Evolutionary conservation across 2,329 filamentous ascomycete species (phyloP), one percentile per base, ranked within the genome.

Genomic region (Aspergillus fischeri): DNA sequence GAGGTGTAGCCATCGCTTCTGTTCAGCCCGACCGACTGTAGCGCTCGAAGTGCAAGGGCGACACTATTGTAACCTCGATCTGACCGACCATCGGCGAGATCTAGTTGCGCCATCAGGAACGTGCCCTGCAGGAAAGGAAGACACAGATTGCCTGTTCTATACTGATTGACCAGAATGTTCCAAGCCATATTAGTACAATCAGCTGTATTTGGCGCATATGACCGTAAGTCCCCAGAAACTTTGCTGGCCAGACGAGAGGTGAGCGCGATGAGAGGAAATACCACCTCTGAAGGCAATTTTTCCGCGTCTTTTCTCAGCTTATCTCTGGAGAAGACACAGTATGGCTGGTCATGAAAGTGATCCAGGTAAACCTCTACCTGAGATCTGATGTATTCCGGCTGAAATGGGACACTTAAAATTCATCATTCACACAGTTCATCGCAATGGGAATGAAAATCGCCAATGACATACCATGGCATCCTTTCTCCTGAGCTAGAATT

Each of bases 281-380:
- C 49, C 20, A 67, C 56, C 48, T 67, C 65, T 10, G 61, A 45
- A 9, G 64, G 59, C 3, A 67, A 56, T 8, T 48, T 58, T 2
- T 28, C 1, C 3, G 58, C 57, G 7, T 61, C 55, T 14, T 50
- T 42, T 10, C 59, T n/a, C 4, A 68, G 54, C 65, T 63, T 66
- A 1, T 53, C 24, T 10, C 59, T 61, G 1, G 58, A 53, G 27
- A 68, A 67, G 3, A 63, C 59, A 47, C 65, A 66, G 35, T 66
- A 68, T 5, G 65, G 66, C 49, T 67, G 66, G 51, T 68, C 65
- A 47, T 68, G 65, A 14, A 68, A 65, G 35, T 65, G 54, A 20
- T 32, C 55, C 14, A 68, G 51, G 41, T 66, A 68, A 5, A 57
- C 54, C 1, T 65, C 53, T 4, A 68, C 62, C 44, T 68, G 60